Conservation (phyloP, 23 red algal genomes). For the Gracilaria gracilis region DNA sequence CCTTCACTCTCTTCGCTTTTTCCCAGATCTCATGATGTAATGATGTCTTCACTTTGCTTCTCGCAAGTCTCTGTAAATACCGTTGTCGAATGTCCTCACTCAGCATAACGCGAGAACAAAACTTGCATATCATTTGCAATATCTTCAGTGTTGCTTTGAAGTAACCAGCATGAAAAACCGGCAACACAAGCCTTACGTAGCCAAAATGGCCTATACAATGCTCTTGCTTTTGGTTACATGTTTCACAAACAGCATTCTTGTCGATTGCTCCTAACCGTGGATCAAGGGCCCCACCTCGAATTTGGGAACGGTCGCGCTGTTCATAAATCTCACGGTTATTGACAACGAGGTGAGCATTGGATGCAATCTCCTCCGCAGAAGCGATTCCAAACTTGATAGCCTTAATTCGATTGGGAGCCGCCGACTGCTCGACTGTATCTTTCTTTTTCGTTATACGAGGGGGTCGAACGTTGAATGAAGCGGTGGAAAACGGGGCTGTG, state of each 20-base stretch:
- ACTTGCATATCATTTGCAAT: constrained; percentile 97
- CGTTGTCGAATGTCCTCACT: constrained; percentile 13
- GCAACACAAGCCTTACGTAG: constrained; percentile 86
- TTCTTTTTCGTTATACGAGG: constrained; percentile 58
- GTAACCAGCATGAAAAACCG: constrained; percentile 96
- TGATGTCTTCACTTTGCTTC: constrained; percentile 67
- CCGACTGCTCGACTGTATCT: constrained; percentile 33
- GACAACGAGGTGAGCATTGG: constrained; percentile 65
- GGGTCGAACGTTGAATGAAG: not conserved
- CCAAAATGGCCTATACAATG: constrained; percentile 96
- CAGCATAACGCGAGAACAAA: constrained; percentile 81
- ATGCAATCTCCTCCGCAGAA: constrained; percentile 81
- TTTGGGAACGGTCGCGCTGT: constrained; percentile 59
- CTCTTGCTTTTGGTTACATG: constrained; percentile 78
- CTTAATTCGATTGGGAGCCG: constrained; percentile 70
- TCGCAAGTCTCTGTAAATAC: constrained; percentile 49
- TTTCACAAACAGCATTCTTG: constrained; percentile 86
- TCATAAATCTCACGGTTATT: constrained; percentile 72
- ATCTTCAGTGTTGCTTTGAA: constrained; percentile 81
- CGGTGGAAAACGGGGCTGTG: not conserved
- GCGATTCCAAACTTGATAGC: constrained; percentile 81
- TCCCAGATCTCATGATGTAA: constrained; percentile 73
- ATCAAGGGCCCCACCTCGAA: constrained; percentile 77
- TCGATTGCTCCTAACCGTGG: constrained; percentile 87
- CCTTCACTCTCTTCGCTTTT: constrained; percentile 57